Conservation (phyloP, 257 asterid species). For the Phtheirospermum japonicum region DNA sequence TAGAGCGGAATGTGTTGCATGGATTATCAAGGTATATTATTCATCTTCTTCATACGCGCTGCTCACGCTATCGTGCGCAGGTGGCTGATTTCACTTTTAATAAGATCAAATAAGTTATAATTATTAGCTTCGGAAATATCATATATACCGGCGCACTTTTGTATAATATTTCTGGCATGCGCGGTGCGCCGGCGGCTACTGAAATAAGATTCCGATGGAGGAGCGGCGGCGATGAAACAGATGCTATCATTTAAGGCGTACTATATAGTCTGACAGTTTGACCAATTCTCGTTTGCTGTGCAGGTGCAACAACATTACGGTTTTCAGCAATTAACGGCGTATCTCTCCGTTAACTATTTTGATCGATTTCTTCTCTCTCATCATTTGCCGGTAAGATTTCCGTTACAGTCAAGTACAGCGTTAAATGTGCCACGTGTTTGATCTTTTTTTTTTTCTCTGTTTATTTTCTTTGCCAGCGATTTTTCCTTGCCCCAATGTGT, state of each 20-base stretch:
- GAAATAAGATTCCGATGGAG: too few species aligned
- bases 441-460: too few species aligned
- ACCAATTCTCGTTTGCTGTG: slow-evolving; percentile 24
- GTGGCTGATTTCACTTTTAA: slow-evolving; percentile 12
- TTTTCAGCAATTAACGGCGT: slow-evolving; percentile 83
- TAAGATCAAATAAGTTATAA: too few species aligned
- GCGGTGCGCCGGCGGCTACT: slow-evolving; percentile 11
- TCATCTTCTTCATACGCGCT: neutral
- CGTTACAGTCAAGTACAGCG: too few species aligned
- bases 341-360: slow-evolving; percentile 80
- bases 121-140: too few species aligned
- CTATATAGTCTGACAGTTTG: neutral
- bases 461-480: too few species aligned
- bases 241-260: slow-evolving; percentile 17
- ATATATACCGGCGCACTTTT: slow-evolving; percentile 13
- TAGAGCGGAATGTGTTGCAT: slow-evolving; percentile 65
- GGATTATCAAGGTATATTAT: slow-evolving; percentile 82
- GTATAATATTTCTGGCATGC: too few species aligned
- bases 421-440: too few species aligned
- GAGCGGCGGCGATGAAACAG: slow-evolving; percentile 29
- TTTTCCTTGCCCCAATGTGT: too few species aligned
- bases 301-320: slow-evolving; percentile 79
- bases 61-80: slow-evolving; percentile 27
- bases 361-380: slow-evolving; percentile 76
- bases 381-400: slow-evolving; percentile 62